Percentiles rank a stretch among this genome's conserved stretches.
These are phyloP conservation scores for Trifolium subterraneum DNA, from an alignment of 306 rosid species.

Conservation along the genomic window DNA sequence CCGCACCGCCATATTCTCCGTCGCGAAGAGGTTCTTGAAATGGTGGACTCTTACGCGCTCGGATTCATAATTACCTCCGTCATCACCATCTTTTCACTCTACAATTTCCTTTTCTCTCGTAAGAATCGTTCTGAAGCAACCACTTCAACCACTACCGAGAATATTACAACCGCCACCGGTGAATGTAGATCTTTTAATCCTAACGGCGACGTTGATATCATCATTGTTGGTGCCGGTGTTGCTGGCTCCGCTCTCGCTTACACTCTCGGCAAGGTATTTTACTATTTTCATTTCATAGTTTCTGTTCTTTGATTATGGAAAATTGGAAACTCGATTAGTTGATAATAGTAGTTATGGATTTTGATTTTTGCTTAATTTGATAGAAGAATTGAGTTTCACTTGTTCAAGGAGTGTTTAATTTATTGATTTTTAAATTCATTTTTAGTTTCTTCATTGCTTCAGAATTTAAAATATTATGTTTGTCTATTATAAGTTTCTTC, in stretches of 20 bases:
- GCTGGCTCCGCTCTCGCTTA: conserved; percentile 94
- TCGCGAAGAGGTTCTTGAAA: conserved; percentile 43
- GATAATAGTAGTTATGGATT: background rate
- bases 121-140: conserved; percentile 19
- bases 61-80: conserved; percentile 59
- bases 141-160: conserved; percentile 45
- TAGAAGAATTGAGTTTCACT: too few species aligned
- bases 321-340: background rate
- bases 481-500: too few species aligned
- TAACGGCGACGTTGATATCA: conserved; percentile 57
- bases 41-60: conserved; percentile 56
- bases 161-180: conserved; percentile 50
- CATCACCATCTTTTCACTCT: conserved; percentile 51
- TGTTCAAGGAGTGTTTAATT: too few species aligned
- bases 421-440: too few species aligned
- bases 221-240: conserved; percentile 96
- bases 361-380: background rate
- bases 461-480: too few species aligned
- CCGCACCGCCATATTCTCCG: conserved; percentile 27
- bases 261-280: conserved; percentile 85
- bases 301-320: too few species aligned
- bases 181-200: conserved; percentile 63
- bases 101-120: conserved; percentile 38
- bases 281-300: background rate
- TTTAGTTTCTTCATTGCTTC: too few species aligned